Conservation (phyloP, 2,329 filamentous ascomycete genomes). For the Penicillium sp. region DNA sequence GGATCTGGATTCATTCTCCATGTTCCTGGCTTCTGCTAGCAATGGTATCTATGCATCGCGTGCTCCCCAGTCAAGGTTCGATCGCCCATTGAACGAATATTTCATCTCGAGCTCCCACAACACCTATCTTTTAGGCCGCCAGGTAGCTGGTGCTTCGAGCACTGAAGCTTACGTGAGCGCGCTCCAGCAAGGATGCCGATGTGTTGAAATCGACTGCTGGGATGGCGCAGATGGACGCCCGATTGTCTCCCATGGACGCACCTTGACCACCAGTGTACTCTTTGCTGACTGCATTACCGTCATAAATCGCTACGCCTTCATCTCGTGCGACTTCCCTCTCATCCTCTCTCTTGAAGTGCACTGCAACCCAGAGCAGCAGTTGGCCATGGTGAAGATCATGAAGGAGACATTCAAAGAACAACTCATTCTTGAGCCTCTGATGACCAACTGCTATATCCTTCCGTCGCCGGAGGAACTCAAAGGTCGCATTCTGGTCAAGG, state of each 20-base stretch:
- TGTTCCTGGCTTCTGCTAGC: conserved; percentile 72
- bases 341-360: conserved; percentile 97
- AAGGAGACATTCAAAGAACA: conserved; percentile 78
- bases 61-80: conserved; percentile 64
- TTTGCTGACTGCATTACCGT: conserved; percentile 91
- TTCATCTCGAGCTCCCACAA: conserved; percentile 99
- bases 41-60: conserved; percentile 68
- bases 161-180: conserved; percentile 93
- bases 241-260: conserved; percentile 86
- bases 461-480: conserved; percentile 86
- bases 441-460: conserved; percentile 66
- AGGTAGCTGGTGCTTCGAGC: conserved; percentile 86
- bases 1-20: conserved; percentile 75
- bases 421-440: conserved; percentile 74
- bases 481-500: conserved; percentile 85
- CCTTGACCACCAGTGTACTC: conserved; percentile 81
- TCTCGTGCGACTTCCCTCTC: conserved; percentile 80
- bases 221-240: conserved; percentile 86
- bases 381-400: conserved; percentile 87
- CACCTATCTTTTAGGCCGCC: conserved; percentile 89
- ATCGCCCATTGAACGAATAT: conserved; percentile 91
- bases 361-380: conserved; percentile 80
- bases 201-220: conserved; percentile 98
- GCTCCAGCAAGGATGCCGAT: conserved; percentile 84
- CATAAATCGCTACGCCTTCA: conserved; percentile 93